Evolutionary conservation across 306 rosid species (phyloP), one percentile per base, ranked within the genome.

Genomic region (Cyamopsis tetragonoloba): DNA sequence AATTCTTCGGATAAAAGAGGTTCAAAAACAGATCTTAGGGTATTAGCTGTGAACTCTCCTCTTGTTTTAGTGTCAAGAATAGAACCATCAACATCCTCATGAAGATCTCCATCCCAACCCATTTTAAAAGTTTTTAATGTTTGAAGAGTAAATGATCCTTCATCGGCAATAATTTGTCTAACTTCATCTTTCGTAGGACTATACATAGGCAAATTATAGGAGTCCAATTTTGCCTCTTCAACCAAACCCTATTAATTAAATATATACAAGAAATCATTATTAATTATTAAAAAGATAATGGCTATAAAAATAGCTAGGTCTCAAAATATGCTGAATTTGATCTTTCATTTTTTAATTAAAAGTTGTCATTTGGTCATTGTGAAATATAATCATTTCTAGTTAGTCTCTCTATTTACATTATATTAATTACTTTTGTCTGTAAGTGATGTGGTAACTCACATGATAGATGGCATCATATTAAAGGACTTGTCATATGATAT

Each of bases 171-270:
- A n/a, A n/a, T n/a, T 23, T 60, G 46, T 37, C 28, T 43, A 3
- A 82, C 82, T 77, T 85, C 87, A 8, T 39, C 19, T 0, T 19
- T n/a, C 0, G 79, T 73, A 2, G 87, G 75, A 12, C 28, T 5
- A 26, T 79, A 85, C 0, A 28, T 0, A 2, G 90, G 83, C 2
- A 85, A 0, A 66, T 85, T 37, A 66, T 79, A 82, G 17, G n/a
- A 58, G 31, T 77, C 71, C 32, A 85, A 10, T 11, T 67, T 71
- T 37, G 12, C 58, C 47, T 71, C 71, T 32, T 82, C 78, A 14
- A 85, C 71, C 20, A 66, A 6, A 58, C 80, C 80, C 87, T 80
- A 56, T 13, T 57, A 4, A 9, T 41, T 3, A 22, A 5, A 18
- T 1, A 32, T 24, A n/a, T n/a, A n/a, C n/a, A 2, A 18, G 1